Evolutionary conservation across 2,329 filamentous ascomycete genomes (phyloP).

Genomic region (Colletotrichum agaves): DNA sequence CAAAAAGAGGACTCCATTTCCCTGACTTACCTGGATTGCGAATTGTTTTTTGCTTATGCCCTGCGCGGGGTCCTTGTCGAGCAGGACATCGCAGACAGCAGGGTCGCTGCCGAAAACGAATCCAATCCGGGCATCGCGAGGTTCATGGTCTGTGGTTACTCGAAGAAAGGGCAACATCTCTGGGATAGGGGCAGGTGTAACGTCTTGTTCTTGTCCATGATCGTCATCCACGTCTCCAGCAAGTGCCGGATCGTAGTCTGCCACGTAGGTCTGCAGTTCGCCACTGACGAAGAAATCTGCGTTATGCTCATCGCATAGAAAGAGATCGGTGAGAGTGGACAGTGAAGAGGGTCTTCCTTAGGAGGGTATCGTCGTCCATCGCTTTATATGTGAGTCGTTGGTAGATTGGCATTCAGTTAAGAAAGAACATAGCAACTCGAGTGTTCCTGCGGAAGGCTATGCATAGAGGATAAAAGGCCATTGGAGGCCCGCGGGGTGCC

Average conservation of each 20-base stretch:
- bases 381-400: background rate
- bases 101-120: background rate
- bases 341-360: background rate
- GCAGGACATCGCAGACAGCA: background rate
- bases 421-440: background rate
- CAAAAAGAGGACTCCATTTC: background rate
- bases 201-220: background rate
- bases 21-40: background rate
- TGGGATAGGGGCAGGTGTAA: background rate
- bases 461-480: background rate
- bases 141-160: background rate
- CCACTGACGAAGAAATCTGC: background rate
- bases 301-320: background rate
- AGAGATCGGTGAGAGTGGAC: background rate
- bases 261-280: background rate
- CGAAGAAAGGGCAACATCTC: background rate
- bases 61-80: background rate
- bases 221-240: background rate
- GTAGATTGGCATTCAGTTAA: background rate
- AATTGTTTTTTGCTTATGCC: conserved; percentile 2
- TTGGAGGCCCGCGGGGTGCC: conserved; percentile 3
- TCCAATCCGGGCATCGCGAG: background rate
- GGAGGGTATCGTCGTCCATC: background rate
- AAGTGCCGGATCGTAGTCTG: background rate
- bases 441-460: background rate